phyloP scores from a whole-genome alignment of 257 asterid species.

The Cordia subcordata region DNA sequence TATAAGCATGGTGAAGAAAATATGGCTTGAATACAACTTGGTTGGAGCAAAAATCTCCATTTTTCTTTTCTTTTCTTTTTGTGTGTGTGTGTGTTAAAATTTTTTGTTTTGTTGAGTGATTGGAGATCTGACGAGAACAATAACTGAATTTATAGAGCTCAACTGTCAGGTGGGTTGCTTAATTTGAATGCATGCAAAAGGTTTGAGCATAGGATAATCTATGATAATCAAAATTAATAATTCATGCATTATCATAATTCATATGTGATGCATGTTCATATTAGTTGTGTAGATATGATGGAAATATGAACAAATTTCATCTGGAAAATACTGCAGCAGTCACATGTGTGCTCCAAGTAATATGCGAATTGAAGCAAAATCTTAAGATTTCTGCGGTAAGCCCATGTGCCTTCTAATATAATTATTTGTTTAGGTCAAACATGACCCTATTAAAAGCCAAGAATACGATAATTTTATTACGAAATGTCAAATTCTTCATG shows the following conservation, averaged over 20 bases:
- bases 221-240: too few relatives aligned
- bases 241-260: too few relatives aligned
- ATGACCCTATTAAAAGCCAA: too few relatives aligned
- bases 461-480: neutral
- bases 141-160: conserved; percentile 17
- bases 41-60: conserved; percentile 6
- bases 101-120: neutral
- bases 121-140: neutral
- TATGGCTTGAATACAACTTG: neutral
- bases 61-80: neutral
- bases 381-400: too few relatives aligned
- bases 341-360: conserved; percentile 1
- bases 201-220: neutral
- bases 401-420: neutral
- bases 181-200: neutral
- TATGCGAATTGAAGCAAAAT: neutral
- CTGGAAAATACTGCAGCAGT: conserved; percentile 2
- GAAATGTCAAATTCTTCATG: conserved; percentile 4
- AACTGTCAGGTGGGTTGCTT: conserved; percentile 4
- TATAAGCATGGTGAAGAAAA: neutral
- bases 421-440: too few relatives aligned
- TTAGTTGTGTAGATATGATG: neutral
- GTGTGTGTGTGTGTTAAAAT: neutral
- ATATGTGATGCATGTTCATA: neutral
- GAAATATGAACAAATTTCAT: neutral